phyloP scores from a whole-genome alignment of 2,329 filamentous ascomycete species.

The Talaromyces funiculosus region DNA sequence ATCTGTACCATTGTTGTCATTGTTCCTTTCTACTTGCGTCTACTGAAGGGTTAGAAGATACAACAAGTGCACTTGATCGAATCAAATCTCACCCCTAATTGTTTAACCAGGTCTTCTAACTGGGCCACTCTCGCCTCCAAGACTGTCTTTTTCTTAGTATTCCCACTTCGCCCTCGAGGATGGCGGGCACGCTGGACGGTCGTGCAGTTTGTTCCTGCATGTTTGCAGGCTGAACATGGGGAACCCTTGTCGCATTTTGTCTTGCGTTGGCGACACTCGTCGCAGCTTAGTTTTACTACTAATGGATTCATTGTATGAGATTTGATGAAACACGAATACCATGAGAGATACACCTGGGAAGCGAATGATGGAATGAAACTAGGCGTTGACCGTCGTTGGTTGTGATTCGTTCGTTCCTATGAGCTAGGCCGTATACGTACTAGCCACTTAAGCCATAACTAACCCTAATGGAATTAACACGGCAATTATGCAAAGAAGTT shows the following conservation, averaged over 20 bases:
- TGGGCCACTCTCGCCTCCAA: not conserved
- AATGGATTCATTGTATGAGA: not conserved
- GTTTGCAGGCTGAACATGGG: constrained; percentile 4
- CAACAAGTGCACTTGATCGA: not conserved
- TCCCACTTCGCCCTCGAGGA: constrained; percentile 2
- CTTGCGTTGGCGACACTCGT: constrained; percentile 3
- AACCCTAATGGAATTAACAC: not conserved
- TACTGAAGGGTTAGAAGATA: not conserved
- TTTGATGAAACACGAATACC: not conserved
- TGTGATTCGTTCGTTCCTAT: not conserved
- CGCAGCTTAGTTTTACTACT: not conserved
- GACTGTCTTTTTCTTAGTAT: not conserved
- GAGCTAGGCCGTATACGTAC: not conserved
- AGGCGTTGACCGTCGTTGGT: not conserved
- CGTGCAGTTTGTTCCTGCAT: constrained; percentile 1
- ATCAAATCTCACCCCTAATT: not conserved
- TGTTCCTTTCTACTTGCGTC: not conserved
- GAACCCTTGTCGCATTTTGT: constrained; percentile 3
- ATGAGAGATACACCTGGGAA: not conserved
- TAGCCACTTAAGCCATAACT: not conserved
- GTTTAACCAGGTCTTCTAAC: not conserved
- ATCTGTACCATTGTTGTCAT: not conserved
- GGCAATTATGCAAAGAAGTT: too few relatives aligned
- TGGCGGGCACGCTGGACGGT: not conserved
- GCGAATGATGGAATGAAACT: not conserved